phyloP scores from a whole-genome alignment of 1,284 basidiomycete genomes.

The Trichosporon sp. region DNA sequence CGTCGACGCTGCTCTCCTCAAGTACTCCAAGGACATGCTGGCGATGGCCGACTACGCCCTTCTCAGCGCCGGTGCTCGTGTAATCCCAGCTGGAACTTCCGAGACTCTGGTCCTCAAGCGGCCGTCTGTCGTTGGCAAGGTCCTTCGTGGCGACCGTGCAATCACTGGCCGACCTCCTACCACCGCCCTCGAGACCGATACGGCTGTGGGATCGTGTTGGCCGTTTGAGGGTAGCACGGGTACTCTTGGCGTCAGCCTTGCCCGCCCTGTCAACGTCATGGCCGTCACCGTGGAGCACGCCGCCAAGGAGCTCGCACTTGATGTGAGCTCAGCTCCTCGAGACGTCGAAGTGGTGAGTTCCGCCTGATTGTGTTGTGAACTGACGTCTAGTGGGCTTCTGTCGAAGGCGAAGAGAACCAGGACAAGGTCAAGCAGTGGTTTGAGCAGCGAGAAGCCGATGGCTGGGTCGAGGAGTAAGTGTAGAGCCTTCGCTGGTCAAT shows the following conservation, averaged over 20 bases:
- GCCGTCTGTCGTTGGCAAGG: constrained; percentile 28
- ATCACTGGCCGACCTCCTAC: constrained; percentile 77
- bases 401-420: constrained; percentile 74
- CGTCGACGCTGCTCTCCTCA: constrained; percentile 68
- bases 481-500: background rate
- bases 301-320: constrained; percentile 72
- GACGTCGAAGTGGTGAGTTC: constrained; percentile 67
- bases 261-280: constrained; percentile 66
- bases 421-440: constrained; percentile 60
- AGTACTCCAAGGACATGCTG: constrained; percentile 74
- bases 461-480: constrained; percentile 6
- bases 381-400: constrained; percentile 68
- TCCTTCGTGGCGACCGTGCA: constrained; percentile 42
- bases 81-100: constrained; percentile 80
- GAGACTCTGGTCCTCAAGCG: constrained; percentile 69
- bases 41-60: constrained; percentile 82
- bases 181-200: constrained; percentile 73
- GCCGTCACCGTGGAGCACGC: constrained; percentile 89
- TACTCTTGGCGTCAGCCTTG: constrained; percentile 77
- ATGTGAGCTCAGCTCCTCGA: constrained; percentile 76
- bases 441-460: constrained; percentile 25
- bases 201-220: constrained; percentile 77
- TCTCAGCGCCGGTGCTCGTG: constrained; percentile 74
- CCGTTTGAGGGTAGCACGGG: constrained; percentile 78
- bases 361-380: background rate